A percentile compares a stretch with the other conserved stretches of the same genome.
Conservation (phyloP, 768 basidiomycete species). For the Mycena vitilis region DNA sequence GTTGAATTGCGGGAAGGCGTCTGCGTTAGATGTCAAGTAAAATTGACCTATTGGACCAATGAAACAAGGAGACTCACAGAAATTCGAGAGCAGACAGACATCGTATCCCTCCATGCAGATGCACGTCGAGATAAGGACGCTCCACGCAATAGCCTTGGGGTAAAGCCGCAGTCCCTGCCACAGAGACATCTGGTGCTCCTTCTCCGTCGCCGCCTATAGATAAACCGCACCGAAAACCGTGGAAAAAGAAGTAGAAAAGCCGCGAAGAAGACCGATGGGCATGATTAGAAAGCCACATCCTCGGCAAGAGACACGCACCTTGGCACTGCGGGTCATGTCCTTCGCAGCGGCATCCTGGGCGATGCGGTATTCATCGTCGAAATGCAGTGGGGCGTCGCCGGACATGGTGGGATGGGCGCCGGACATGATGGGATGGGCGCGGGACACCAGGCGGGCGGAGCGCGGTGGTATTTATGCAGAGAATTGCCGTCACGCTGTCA, state of each 20-base stretch:
- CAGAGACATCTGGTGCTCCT: constrained; percentile 36
- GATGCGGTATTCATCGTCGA: constrained; percentile 23
- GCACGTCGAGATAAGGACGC: constrained; percentile 37
- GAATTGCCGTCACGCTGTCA: too few relatives aligned
- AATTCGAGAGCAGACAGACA: constrained; percentile 35
- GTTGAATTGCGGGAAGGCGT: constrained; percentile 40
- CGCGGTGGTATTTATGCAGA: too few relatives aligned
- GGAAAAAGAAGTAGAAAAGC: neutral
- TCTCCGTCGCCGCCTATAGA: constrained; percentile 30
- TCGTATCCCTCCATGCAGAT: constrained; percentile 41
- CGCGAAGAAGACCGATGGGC: neutral
- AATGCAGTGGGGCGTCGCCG: constrained; percentile 26
- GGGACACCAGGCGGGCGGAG: neutral
- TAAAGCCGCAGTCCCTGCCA: constrained; percentile 33
- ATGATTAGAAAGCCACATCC: neutral
- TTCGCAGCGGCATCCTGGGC: constrained; percentile 19
- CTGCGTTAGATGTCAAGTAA: neutral
- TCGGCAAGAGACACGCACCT: constrained; percentile 17
- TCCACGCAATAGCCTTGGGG: constrained; percentile 38
- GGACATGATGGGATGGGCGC: too few relatives aligned
- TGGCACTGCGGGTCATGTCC: constrained; percentile 31
- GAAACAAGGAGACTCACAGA: constrained; percentile 28
- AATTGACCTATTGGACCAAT: neutral
- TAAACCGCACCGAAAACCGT: neutral
- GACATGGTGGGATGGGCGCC: neutral